Base-by-base conservation (phyloP, 192 early-diverging fungal species). In the Pilobolus umbonatus region DNA sequence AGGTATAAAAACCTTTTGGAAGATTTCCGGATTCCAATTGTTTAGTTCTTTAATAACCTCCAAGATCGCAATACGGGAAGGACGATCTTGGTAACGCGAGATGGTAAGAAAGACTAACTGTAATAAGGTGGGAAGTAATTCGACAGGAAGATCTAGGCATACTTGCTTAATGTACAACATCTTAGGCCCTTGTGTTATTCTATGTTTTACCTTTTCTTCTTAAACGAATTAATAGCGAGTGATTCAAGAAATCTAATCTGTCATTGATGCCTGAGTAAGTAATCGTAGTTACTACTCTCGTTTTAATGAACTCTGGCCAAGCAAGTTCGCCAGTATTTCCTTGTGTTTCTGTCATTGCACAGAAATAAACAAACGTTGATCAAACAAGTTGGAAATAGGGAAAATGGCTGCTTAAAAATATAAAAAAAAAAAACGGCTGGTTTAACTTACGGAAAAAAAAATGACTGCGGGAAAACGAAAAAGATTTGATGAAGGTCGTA, bases 31-130 rank as follows among this genome's bases (percentile, higher is more conserved):
- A 47, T 84, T 81, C 80, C 79, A 81, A 43, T 62, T 68, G 8
- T 81, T 74, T 5, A 87, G 69, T 40, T 78, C 77, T 29, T 71
- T 67, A 24, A 89, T 63, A 28, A 83, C 78, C 2, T 80, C 74
- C 15, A 83, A 62, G 46, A 88, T 80, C 1, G 76, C 60, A 2
- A 76, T 58, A 44, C 89, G 81, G 3, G 89, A 89, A 29, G 55
- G 55, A 49, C 77, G 73, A 64, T 92, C 89, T 52, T 75, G 75
- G 62, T 89, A 92, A 25, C 86, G 82, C 10, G 81, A 62, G 51
- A 83, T 74, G 43, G 88, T 85, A 14, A 80, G 59, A 45, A 76
- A 67, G 22, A 89, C 46, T 43, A 82, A 55, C 24, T 77, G 67
- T 31, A 89, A 42, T 4, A 85, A 39, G 17, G 57, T 60, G 28